These are phyloP conservation scores for Trypanosoma mega DNA, from an alignment of 208 protist genomes.

Conservation along the genomic window DNA sequence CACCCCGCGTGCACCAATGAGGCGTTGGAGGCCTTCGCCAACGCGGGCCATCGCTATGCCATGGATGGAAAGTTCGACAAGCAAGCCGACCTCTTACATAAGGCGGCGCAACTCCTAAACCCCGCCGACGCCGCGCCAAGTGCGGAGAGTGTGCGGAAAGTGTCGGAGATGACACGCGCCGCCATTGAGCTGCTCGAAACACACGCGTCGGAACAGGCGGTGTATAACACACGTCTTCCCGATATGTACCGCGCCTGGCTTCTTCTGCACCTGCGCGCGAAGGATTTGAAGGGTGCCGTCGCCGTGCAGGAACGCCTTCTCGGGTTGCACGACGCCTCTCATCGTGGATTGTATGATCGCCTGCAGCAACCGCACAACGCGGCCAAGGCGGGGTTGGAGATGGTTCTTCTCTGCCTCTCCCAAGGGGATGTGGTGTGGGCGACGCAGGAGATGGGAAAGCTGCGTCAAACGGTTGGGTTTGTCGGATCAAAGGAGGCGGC, in stretches of 20 bases:
- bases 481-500: constrained; percentile 50
- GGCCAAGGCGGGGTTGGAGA: constrained; percentile 75
- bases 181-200: constrained; percentile 45
- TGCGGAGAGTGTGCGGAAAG: no score
- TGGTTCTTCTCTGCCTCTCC: constrained; percentile 46
- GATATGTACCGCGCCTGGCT: constrained; percentile 69
- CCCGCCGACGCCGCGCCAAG: constrained; percentile 27
- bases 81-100: constrained; percentile 16
- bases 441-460: constrained; percentile 50
- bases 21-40: constrained; percentile 25
- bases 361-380: constrained; percentile 69
- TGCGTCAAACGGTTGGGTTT: constrained; percentile 64
- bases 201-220: constrained; percentile 40
- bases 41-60: constrained; percentile 18
- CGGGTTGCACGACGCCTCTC: neutral
- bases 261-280: constrained; percentile 36
- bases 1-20: neutral
- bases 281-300: constrained; percentile 31
- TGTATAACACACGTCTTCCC: constrained; percentile 40
- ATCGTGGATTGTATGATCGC: constrained; percentile 49
- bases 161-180: constrained; percentile 17
- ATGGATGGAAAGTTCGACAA: constrained; percentile 25
- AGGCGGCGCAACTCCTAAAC: constrained; percentile 22
- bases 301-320: constrained; percentile 22
- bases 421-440: constrained; percentile 57